Base-by-base conservation (phyloP, 208 protist genomes). In the Trypanosoma cruzi region DNA sequence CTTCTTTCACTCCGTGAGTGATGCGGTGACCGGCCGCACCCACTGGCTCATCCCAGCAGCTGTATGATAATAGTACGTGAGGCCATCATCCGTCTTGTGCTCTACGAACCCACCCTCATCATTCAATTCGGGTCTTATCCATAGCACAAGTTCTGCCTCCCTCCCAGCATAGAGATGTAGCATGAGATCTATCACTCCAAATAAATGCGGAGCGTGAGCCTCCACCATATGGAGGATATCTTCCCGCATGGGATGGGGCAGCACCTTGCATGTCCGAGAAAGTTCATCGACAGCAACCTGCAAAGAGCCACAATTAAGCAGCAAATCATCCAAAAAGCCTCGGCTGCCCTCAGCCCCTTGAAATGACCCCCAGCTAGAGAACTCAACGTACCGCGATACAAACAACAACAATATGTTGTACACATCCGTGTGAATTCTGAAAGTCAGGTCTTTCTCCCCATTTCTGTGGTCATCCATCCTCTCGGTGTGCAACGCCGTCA, bases 121-220 rank as follows among this genome's bases (percentile, higher is more conserved):
- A 20, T 18, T 37, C 10, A 59, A 49, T 40, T 64, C 73, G 10
- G 60, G 60, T 14, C 49, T 14, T 32, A 78, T 56, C 48, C 49
- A 65, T 14, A 68, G 26, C 18, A 78, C 24, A 14, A 78, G 55
- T 26, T 78, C 73, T 49, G 56, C 66, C 52, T 78, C 73, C 7
- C 58, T 49, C 37, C 57, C 63, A n/a, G 48, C 28, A 37, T 68
- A 70, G 0, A 71, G 22, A 49, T 78, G 44, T 20, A 78, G 66
- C 32, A 78, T 56, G 18, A 78, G 22, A 52, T 78, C 73, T 11
- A 78, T 31, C 37, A 78, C 50, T 13, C 48, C 42, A n/a, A 18
- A 63, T 20, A 78, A 61, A 49, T 78, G 66, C 46, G 73, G 73
- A 11, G 64, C 59, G 37, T 73, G 13, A n/a, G 22, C 16, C 46